Percentiles rank a stretch among this genome's conserved stretches.
Conservation (phyloP, 805 yeast genomes). For the Teunomyces funiuensis region DNA sequence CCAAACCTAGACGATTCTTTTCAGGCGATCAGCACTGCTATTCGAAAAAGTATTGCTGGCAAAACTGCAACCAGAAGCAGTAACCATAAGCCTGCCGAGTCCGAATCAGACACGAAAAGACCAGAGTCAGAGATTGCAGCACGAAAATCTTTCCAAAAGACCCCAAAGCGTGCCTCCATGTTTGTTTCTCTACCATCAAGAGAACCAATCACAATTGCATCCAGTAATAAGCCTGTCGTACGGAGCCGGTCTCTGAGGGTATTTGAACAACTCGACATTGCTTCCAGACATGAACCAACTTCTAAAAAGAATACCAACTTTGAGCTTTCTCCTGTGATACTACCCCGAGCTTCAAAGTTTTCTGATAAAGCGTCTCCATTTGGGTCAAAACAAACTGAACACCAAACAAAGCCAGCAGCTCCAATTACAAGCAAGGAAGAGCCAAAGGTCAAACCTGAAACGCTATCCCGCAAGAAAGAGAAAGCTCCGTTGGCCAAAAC, state of each 20-base stretch:
- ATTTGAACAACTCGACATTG: conserved; percentile 15
- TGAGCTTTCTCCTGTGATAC: conserved; percentile 2
- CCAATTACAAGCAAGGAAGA: background rate
- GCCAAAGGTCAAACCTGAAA: background rate
- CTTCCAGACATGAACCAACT: conserved; percentile 10
- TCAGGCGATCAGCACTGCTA: conserved; percentile 48
- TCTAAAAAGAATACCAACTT: conserved; percentile 3
- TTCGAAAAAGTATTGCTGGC: conserved; percentile 45
- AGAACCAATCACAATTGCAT: conserved; percentile 31
- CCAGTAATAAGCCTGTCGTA: conserved; percentile 7
- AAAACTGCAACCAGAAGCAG: conserved; percentile 17
- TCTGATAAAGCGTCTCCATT: background rate
- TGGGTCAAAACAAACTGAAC: background rate
- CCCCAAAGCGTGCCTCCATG: conserved; percentile 33
- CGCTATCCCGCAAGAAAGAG: background rate
- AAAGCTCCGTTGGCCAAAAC: background rate
- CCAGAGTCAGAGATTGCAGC: conserved; percentile 6
- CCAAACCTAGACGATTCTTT: conserved; percentile 37
- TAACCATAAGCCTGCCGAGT: background rate
- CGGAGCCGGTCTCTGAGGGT: conserved; percentile 19
- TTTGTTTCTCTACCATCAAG: conserved; percentile 39
- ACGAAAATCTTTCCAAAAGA: conserved; percentile 13
- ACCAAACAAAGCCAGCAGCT: background rate
- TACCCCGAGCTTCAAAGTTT: background rate
- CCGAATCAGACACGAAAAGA: background rate